phyloP scores from a whole-genome alignment of 441 rosid species.

The Jatropha multifida region DNA sequence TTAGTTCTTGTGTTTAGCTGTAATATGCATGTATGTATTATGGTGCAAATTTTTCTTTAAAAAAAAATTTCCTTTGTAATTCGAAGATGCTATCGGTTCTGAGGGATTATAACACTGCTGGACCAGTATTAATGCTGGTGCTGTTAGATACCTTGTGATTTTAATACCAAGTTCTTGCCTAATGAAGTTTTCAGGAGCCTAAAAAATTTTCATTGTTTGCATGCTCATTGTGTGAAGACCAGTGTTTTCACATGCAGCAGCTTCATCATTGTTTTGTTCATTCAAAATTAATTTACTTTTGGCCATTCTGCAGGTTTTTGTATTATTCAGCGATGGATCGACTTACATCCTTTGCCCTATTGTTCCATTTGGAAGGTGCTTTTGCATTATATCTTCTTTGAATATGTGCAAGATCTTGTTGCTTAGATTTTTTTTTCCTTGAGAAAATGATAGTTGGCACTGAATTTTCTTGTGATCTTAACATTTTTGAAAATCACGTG shows the following conservation, averaged over 20 bases:
- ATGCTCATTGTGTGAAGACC: background rate
- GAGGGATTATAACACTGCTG: background rate
- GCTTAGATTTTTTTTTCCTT: background rate
- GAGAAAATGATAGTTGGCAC: conserved; percentile 13
- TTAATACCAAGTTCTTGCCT: background rate
- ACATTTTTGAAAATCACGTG: conserved; percentile 4
- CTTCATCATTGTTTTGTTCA: conserved; percentile 2
- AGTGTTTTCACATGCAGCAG: conserved; percentile 4
- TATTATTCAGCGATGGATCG: conserved; percentile 81
- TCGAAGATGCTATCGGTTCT: conserved; percentile 1
- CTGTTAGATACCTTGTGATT: background rate
- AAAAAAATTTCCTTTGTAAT: background rate
- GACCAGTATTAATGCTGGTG: conserved; percentile 1
- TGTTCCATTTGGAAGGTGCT: conserved; percentile 93
- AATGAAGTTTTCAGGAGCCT: background rate
- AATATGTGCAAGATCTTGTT: conserved; percentile 1
- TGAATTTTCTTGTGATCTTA: conserved; percentile 4
- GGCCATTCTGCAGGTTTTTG: conserved; percentile 67
- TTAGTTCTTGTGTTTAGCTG: background rate
- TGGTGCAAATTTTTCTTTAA: conserved; percentile 1
- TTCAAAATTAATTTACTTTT: background rate
- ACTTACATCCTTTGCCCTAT: conserved; percentile 83
- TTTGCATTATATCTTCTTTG: conserved; percentile 6
- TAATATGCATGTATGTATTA: background rate
- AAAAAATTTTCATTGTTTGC: background rate